Base-by-base conservation (phyloP, 1,284 basidiomycete genomes). In the Apiotrichum gracile region DNA sequence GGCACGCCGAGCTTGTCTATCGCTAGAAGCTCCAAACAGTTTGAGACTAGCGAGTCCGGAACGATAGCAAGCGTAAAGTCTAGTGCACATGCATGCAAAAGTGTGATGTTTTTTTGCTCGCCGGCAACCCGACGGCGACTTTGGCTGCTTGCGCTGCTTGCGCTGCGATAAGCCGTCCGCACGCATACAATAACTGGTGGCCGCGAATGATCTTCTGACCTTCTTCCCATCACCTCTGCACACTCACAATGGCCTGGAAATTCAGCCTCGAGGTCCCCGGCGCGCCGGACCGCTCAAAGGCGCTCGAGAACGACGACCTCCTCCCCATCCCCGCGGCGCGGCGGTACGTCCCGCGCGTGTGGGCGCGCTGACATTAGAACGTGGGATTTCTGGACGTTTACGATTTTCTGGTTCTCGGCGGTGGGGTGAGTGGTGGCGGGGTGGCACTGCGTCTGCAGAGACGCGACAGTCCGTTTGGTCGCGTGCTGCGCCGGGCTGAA, bases 221-320 rank as follows among this genome's bases (percentile, higher is more conserved):
- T 19, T 21, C 5, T 31, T 17, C 35, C 22, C 35, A 27, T 22
- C 10, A n/a, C 5, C 7, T 27, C 19, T n/a, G 14, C 17, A 26
- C 21, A 5, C 7, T 22, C 43, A 43, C 46, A n/a, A 53, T 62
- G 31, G 42, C 42, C 47, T 33, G 41, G 13, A 63, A 49, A 19
- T 47, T 48, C 51, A 40, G 44, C 42, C 55, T 66, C 34, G 54
- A 65, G 37, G 63, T 67, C 16, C 57, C 61, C 21, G 63, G 61
- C 6, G 55, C 55, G 3, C 48, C 33, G 5, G 61, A 59, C 1
- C 49, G 63, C 8, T 56, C 63, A 19, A 54, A 54, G 29, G n/a
- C 38, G 2, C 48, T 70, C 39, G 67, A 69, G 47, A 68, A 68
- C 37, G 66, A 64, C 26, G 68, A 70, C 55, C 52, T 70, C 27